Evolutionary conservation across 805 yeast genomes (phyloP).

Genomic region (Torulaspora gathmanii): DNA sequence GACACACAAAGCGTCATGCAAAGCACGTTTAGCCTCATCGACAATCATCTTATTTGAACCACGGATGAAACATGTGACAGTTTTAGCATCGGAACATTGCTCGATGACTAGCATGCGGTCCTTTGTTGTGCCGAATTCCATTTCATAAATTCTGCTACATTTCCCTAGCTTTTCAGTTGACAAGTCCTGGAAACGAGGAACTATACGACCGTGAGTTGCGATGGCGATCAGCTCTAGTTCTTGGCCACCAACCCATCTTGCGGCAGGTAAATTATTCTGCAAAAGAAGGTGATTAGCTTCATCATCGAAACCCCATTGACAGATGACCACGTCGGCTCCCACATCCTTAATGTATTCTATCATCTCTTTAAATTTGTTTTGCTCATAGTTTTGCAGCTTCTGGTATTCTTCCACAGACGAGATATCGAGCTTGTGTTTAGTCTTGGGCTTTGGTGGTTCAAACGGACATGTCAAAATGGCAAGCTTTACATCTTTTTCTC

Average conservation of each 20-base stretch:
- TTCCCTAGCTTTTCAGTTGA: slow-evolving; percentile 74
- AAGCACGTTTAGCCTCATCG: slow-evolving; percentile 93
- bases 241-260: slow-evolving; percentile 98
- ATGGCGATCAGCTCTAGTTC: slow-evolving; percentile 94
- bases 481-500: slow-evolving; percentile 63
- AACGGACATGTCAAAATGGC: slow-evolving; percentile 98
- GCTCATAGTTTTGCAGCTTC: slow-evolving; percentile 87
- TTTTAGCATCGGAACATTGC: slow-evolving; percentile 77
- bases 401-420: slow-evolving; percentile 91
- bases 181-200: slow-evolving; percentile 93
- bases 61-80: slow-evolving; percentile 88
- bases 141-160: slow-evolving; percentile 80
- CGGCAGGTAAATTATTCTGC: slow-evolving; percentile 87
- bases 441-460: slow-evolving; percentile 99
- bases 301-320: slow-evolving; percentile 99
- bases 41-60: slow-evolving; percentile 98
- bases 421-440: slow-evolving; percentile 94
- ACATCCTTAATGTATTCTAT: slow-evolving; percentile 76
- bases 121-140: slow-evolving; percentile 93
- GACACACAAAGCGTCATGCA: slow-evolving; percentile 95
- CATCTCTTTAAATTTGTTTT: slow-evolving; percentile 86
- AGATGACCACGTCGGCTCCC: slow-evolving; percentile 94
- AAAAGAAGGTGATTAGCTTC: slow-evolving; percentile 92
- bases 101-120: slow-evolving; percentile 95
- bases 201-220: slow-evolving; percentile 96